Evolutionary conservation across 257 asterid genomes (phyloP).

Genomic region (Vinca minor): DNA sequence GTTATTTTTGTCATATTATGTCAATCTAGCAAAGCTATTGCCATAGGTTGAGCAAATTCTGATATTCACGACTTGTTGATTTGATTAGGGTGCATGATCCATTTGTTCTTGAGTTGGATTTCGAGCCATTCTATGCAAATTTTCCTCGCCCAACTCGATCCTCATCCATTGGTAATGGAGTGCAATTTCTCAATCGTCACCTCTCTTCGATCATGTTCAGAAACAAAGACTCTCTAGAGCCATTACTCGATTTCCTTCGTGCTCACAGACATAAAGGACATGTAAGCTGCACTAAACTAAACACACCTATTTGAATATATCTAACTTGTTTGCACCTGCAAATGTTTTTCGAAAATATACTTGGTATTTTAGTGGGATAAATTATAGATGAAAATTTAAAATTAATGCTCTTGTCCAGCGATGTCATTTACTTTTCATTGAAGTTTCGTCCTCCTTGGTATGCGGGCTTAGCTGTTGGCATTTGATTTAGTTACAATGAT

Average conservation of each 20-base stretch:
- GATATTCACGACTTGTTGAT: constrained; percentile 2
- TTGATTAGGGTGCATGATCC: constrained; percentile 42
- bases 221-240: constrained; percentile 79
- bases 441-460: not conserved
- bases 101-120: constrained; percentile 81
- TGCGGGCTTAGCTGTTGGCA: not conserved
- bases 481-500: not conserved
- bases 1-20: constrained; percentile 20
- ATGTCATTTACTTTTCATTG: not conserved
- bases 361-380: not conserved
- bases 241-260: constrained; percentile 82
- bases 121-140: constrained; percentile 88
- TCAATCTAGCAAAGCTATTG: not conserved
- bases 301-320: not conserved
- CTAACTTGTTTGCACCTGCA: not conserved
- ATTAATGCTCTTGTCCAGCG: not conserved
- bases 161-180: constrained; percentile 90
- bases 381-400: not conserved
- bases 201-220: constrained; percentile 92
- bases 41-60: not conserved
- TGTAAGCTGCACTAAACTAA: constrained; percentile 35
- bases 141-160: constrained; percentile 92
- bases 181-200: constrained; percentile 94
- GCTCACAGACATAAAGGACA: constrained; percentile 77
- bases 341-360: not conserved